A percentile compares a stretch with the other conserved stretches of the same genome.
phyloP scores from a whole-genome alignment of 106 monocot species.

The Dactylorhiza incarnata region DNA sequence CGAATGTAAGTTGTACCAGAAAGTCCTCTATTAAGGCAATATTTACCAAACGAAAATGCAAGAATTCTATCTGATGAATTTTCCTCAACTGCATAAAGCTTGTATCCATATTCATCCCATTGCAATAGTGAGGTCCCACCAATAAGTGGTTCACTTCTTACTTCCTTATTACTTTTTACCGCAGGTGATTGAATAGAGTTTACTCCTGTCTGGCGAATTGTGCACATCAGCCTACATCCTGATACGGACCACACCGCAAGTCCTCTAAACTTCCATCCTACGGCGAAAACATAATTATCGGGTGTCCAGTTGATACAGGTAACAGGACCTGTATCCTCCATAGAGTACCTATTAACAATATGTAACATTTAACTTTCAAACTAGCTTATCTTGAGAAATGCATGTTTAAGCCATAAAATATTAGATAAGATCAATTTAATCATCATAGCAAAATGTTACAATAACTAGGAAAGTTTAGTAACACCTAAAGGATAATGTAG shows the following conservation, averaged over 20 bases:
- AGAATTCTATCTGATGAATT: constrained; percentile 62
- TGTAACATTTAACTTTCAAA: background rate
- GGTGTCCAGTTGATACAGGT: constrained; percentile 92
- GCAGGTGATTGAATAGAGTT: constrained; percentile 73
- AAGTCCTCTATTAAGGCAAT: constrained; percentile 84
- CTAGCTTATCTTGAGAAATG: background rate
- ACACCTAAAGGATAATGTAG: background rate
- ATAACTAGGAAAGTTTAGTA: background rate
- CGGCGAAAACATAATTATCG: constrained; percentile 92
- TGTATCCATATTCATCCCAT: constrained; percentile 98
- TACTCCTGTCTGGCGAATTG: constrained; percentile 85
- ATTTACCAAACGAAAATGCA: constrained; percentile 96
- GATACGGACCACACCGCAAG: constrained; percentile 97
- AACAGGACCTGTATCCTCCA: constrained; percentile 97
- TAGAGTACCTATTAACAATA: constrained; percentile 56
- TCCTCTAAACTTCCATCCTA: constrained; percentile 95
- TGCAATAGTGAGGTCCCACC: constrained; percentile 73
- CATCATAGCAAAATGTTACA: background rate
- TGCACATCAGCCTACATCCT: constrained; percentile 96
- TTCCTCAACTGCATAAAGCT: constrained; percentile 87
- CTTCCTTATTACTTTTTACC: constrained; percentile 58
- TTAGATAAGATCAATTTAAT: background rate
- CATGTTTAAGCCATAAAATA: background rate
- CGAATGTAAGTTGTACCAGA: constrained; percentile 85
- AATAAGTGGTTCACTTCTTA: constrained; percentile 80